Evolutionary conservation across 2,329 filamentous ascomycete genomes (phyloP).

Genomic region (Huntiella bhutanensis): DNA sequence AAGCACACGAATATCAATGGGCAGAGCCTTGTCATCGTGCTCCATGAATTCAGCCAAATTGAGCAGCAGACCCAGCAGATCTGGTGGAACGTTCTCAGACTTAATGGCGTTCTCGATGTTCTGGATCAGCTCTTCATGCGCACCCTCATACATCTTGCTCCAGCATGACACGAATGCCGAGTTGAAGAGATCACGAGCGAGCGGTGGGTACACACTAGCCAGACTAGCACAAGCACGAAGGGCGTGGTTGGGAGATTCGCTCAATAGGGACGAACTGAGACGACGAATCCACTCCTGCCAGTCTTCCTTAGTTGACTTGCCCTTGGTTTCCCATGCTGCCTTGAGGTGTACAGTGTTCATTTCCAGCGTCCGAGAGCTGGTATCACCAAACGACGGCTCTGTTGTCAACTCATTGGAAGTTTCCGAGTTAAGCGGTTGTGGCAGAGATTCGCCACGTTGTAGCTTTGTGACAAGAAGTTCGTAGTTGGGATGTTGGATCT

Average conservation of each 20-base stretch:
- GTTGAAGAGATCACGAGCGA: conserved; percentile 91
- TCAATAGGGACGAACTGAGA: conserved; percentile 85
- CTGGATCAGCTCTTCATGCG: conserved; percentile 86
- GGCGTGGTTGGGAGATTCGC: conserved; percentile 90
- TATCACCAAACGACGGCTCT: conserved; percentile 64
- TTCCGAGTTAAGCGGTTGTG: conserved; percentile 80
- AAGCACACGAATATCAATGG: conserved; percentile 87
- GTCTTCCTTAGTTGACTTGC: conserved; percentile 93
- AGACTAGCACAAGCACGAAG: conserved; percentile 81
- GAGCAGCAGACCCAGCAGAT: conserved; percentile 80
- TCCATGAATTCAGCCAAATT: conserved; percentile 99
- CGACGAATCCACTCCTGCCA: conserved; percentile 98
- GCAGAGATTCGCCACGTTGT: conserved; percentile 85
- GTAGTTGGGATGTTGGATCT: conserved; percentile 79
- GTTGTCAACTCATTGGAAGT: conserved; percentile 52
- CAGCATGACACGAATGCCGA: conserved; percentile 98
- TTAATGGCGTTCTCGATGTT: conserved; percentile 93
- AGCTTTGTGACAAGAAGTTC: conserved; percentile 81
- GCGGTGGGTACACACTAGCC: conserved; percentile 74
- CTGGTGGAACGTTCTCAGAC: conserved; percentile 86
- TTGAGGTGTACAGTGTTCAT: conserved; percentile 97
- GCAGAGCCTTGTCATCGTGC: conserved; percentile 93
- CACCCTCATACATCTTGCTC: conserved; percentile 93
- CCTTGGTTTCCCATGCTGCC: conserved; percentile 88
- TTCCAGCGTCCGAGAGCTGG: conserved; percentile 80